A percentile compares a stretch with the other conserved stretches of the same genome.
Conservation (phyloP, 768 basidiomycete genomes). For the Sarcodon aspratus region DNA sequence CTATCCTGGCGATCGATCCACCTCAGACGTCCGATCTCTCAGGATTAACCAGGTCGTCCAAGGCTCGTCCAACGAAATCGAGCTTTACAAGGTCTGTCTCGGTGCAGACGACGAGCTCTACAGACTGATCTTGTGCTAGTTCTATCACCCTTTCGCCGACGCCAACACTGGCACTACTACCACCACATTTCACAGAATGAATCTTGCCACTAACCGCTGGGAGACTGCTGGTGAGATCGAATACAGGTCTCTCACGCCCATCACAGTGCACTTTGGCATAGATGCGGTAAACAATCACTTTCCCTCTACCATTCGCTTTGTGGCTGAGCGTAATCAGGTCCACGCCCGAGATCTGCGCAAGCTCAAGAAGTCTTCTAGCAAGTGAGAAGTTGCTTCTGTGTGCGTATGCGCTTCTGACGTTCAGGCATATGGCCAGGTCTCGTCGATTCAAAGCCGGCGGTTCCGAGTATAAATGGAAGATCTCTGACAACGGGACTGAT, state of each 20-base stretch:
- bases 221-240: constrained; percentile 44
- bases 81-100: constrained; percentile 31
- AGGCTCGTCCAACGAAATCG: constrained; percentile 16
- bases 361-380: constrained; percentile 36
- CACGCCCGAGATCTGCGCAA: constrained; percentile 36
- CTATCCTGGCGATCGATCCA: constrained; percentile 14
- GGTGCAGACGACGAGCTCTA: neutral
- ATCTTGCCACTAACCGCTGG: constrained; percentile 28
- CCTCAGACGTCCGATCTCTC: constrained; percentile 32
- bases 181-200: constrained; percentile 39
- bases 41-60: constrained; percentile 23
- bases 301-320: neutral
- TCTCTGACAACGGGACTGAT: constrained; percentile 28
- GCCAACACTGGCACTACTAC: constrained; percentile 30
- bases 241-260: constrained; percentile 35
- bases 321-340: constrained; percentile 14
- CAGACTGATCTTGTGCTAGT: constrained; percentile 3
- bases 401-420: neutral
- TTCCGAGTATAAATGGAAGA: constrained; percentile 48
- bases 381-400: constrained; percentile 20
- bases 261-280: constrained; percentile 36
- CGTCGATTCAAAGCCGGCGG: constrained; percentile 40
- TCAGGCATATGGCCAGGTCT: constrained; percentile 24
- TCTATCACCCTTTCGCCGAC: constrained; percentile 10
- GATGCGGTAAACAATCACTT: constrained; percentile 23